Evolutionary conservation across 2,329 filamentous ascomycete genomes (phyloP), one percentile per base, ranked within the genome.

Genomic region (Fusarium compactum): DNA sequence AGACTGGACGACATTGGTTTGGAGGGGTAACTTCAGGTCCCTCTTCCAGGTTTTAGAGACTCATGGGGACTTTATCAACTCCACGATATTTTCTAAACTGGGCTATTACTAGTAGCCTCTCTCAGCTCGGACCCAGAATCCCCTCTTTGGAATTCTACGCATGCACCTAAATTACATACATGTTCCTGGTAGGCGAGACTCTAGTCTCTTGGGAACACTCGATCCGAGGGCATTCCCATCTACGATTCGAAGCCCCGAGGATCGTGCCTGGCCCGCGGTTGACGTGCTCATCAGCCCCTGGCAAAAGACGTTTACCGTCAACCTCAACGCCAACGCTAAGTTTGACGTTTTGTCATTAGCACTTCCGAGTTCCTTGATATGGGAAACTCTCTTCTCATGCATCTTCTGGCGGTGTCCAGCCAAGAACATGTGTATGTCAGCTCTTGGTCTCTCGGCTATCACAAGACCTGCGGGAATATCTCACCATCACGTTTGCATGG

Each of bases 1-100:
- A 67, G 60, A 72, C 65, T 66, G 66, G 71, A 75, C 71, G 64
- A 62, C 64, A 54, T 64, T 58, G 64, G 24, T 50, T 65, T 62
- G 47, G 59, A 65, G 68, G 68, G 59, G 67, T 41, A 62, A 48
- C 25, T 47, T 65, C 43, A 52, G 43, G 46, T 45, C 59, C 47
- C 47, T 58, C 22, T 63, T 71, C 67, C 67, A 69, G 51, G 57
- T 69, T 71, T 64, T 38, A 16, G 24, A 48, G 27, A 52, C 20
- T 51, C 29, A 32, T 46, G 25, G 44, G 32, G 25, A 46, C 25
- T 54, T 25, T 48, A 44, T 29, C 29, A 43, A 51, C 55, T 53
- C 69, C 58, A 62, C 62, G 55, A 29, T 41, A 32, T 58, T 47
- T 52, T 55, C 62, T 40, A 62, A 55, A 62, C 63, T 54, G 30